Evolutionary conservation across 2,329 filamentous ascomycete species (phyloP), one percentile per base, ranked within the genome.

Genomic region (Penicillium italicum): DNA sequence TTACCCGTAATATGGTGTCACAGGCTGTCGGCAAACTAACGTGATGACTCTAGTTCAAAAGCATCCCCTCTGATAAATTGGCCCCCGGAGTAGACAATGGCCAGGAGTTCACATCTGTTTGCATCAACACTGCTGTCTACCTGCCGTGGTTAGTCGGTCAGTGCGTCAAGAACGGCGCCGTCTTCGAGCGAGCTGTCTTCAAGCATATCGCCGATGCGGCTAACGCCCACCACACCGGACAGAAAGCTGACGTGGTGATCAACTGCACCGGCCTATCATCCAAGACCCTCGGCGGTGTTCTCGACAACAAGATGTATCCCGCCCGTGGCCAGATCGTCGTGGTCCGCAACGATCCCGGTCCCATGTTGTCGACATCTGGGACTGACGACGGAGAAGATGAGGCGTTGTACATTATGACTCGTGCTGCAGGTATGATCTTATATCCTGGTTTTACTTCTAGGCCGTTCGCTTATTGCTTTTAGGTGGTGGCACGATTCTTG

Each of bases 111-210:
- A 90, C 84, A 8, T 93, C 89, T 1, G 86, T 96, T 38, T 97
- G 92, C 75, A 93, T 97, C 72, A 97, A 97, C 76, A 90, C 90
- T 0, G 85, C 89, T 40, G 76, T 97, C 55, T 97, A 97, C 74
- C 84, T 97, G 2, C 85, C 90, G 4, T 97, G 89, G 85, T 85
- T 97, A 0, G 78, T 89, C 0, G 88, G 89, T 0, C 87, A 94
- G 75, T 95, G 90, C 71, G 80, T 89, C 28, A 85, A 84, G 64
- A 83, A 85, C 54, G 89, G 90, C 28, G 88, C 89, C 7, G 77
- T 84, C 1, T 77, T 93, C 66, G 82, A 83, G 65, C 83, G 90
- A 20, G 84, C 76, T 3, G 71, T 81, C 1, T 74, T 92, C 44
- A 74, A 76, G n/a, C 89, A 97, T 71, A 82, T 97, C 56, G 74